Evolutionary conservation across 2,329 filamentous ascomycete genomes (phyloP), one percentile per base, ranked within the genome.

Genomic region (Ilyonectria sp.): DNA sequence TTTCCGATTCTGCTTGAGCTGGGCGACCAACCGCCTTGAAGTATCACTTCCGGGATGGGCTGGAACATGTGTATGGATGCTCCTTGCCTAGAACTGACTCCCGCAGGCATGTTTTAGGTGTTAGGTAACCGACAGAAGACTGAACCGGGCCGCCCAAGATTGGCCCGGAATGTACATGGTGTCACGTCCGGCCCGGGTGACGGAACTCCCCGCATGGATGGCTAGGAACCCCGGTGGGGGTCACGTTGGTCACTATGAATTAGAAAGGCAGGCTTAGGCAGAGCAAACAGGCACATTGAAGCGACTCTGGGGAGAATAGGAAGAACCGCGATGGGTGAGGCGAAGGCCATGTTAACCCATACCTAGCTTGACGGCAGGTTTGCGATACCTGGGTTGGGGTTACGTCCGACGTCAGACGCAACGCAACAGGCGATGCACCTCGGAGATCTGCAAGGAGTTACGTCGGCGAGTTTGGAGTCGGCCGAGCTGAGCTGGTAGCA

Each of bases 401-500:
- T 23, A 53, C 23, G n/a, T 7, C 15, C 33, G 35, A 26, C 9
- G 3, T 15, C 55, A 35, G 31, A 17, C n/a, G 37, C 17, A 54
- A 8, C 29, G 37, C 40, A 54, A 43, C 6, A 31, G 21, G 9
- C 23, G 21, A 46, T 29, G 35, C 29, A 37, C 35, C 21, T 66
- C 63, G 53, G 58, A 57, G 46, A 57, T 66, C 29, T 37, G 63
- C 35, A 44, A 58, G 58, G 37, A 66, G 40, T 62, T 66, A 66
- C 58, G 63, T 61, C 57, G 63, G 58, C 44, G 40, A 53, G 17
- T 58, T 58, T 54, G 4, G 37, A 54, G 29, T 59, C 46, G 44
- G 31, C 63, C 58, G 63, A 66, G 37, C 37, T 35, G 13, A 53
- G 29, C 11, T 37, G 35, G 11, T 31, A 26, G n/a, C 7, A 26